These are phyloP conservation scores for Cyberlindnera subsufficiens DNA, from an alignment of 805 yeast genomes.

Conservation along the genomic window DNA sequence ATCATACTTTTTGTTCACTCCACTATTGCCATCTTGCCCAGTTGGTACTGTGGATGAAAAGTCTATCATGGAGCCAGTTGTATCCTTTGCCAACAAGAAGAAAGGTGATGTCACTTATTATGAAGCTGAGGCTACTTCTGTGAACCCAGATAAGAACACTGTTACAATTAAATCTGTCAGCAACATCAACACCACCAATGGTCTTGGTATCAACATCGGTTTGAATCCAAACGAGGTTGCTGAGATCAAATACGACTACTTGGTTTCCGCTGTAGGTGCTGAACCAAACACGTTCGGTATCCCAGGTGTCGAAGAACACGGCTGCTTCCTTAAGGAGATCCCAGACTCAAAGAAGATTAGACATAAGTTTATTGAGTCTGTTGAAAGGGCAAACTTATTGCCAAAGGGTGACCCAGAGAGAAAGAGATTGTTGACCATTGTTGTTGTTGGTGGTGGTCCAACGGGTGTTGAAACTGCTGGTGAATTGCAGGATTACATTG, in stretches of 20 bases:
- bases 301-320: conserved; percentile 83
- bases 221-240: conserved; percentile 34
- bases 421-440: conserved; percentile 76
- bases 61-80: conserved; percentile 91
- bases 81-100: conserved; percentile 74
- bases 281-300: conserved; percentile 91
- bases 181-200: conserved; percentile 31
- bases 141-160: conserved; percentile 70
- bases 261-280: conserved; percentile 90
- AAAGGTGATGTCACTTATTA: conserved; percentile 75
- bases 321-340: conserved; percentile 83
- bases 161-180: conserved; percentile 51
- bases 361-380: conserved; percentile 73
- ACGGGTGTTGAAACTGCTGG: conserved; percentile 98
- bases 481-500: conserved; percentile 90
- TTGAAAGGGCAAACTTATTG: conserved; percentile 83
- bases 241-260: conserved; percentile 66
- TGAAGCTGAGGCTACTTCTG: conserved; percentile 85
- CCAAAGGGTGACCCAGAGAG: conserved; percentile 77
- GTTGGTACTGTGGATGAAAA: conserved; percentile 88
- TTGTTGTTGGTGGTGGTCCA: conserved; percentile 97
- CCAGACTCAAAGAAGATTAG: conserved; percentile 81
- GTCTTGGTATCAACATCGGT: conserved; percentile 25
- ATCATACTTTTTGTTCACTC: conserved; percentile 90
- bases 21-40: conserved; percentile 87